Evolutionary conservation across 2,329 filamentous ascomycete species (phyloP), one percentile per base, ranked within the genome.

Genomic region (Chaetomium strumarium): DNA sequence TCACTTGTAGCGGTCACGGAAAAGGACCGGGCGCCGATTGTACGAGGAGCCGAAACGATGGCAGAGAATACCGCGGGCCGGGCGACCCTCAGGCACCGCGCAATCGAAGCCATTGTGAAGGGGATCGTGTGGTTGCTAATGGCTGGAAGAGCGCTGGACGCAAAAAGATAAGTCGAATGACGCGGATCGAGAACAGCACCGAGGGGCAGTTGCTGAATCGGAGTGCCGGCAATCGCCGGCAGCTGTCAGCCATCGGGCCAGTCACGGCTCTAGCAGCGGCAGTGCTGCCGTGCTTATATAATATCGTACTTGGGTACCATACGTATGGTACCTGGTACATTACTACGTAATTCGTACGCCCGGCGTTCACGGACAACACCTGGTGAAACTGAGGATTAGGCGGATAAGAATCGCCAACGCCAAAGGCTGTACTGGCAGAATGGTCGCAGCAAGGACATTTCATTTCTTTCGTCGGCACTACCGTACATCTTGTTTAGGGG

Each of bases 21-120:
- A 70, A 78, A 74, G 62, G 69, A 62, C 62, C 78, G 74, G 66
- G 68, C 58, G 55, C 62, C 55, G 64, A 66, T 65, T 60, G 70
- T 56, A 60, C 61, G 66, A 70, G 70, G 62, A 43, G 57, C 59
- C 46, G 70, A 63, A 53, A 66, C 58, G 49, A 71, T 58, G 63
- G 72, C 64, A 63, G 74, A 63, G 62, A 76, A 63, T 46, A 68
- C 68, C 58, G 72, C 69, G 56, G 77, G 75, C 58, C 77, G 72
- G 56, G 73, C 72, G 58, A 71, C 70, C 68, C 75, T 72, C 58
- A 80, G 67, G 66, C 75, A 76, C 63, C 79, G 75, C 65, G 76
- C 75, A 70, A 85, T 78, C 71, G 81, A 83, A 60, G 81, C 79
- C 80, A 83, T 83, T 69, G 65, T 70, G 65, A 54, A 45, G 31